phyloP scores from a whole-genome alignment of 129 eudicot genomes.

The Pittosporum tobira region DNA sequence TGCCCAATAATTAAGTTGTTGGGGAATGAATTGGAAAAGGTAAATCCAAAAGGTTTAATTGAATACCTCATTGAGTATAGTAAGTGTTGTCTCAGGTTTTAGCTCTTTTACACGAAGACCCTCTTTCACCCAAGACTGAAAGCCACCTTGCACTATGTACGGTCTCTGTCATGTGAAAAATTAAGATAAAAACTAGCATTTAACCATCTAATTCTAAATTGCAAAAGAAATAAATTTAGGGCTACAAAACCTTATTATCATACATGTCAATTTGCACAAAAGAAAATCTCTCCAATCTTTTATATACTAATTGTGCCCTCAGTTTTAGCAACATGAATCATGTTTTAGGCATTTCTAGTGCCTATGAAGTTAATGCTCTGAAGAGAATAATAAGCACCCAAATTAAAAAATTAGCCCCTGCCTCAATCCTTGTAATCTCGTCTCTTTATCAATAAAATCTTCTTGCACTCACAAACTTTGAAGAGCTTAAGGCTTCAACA shows the following conservation, averaged over 20 bases:
- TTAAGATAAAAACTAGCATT: conserved; percentile 1
- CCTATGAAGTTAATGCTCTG: not conserved
- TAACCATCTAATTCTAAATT: not conserved
- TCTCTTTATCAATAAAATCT: no score
- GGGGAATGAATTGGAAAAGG: not conserved
- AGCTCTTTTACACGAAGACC: conserved; percentile 86
- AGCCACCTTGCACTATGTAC: conserved; percentile 83
- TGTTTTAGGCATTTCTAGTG: not conserved
- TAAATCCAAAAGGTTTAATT: conserved; percentile 1
- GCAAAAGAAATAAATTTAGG: not conserved
- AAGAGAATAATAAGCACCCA: not conserved
- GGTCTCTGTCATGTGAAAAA: conserved; percentile 46
- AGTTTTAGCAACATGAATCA: not conserved
- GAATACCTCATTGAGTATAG: conserved; percentile 82
- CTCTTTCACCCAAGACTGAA: conserved; percentile 68
- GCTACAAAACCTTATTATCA: not conserved
- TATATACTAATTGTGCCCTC: not conserved
- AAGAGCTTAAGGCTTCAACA: no score
- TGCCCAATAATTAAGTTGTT: not conserved
- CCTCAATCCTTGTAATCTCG: no score
- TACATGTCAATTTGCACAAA: not conserved
- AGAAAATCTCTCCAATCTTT: not conserved
- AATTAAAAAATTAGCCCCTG: not conserved
- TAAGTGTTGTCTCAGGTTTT: conserved; percentile 77
- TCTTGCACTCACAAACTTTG: no score